These are phyloP conservation scores for Cordyceps pruinosa DNA, from an alignment of 2,329 filamentous ascomycete genomes.

Conservation along the genomic window DNA sequence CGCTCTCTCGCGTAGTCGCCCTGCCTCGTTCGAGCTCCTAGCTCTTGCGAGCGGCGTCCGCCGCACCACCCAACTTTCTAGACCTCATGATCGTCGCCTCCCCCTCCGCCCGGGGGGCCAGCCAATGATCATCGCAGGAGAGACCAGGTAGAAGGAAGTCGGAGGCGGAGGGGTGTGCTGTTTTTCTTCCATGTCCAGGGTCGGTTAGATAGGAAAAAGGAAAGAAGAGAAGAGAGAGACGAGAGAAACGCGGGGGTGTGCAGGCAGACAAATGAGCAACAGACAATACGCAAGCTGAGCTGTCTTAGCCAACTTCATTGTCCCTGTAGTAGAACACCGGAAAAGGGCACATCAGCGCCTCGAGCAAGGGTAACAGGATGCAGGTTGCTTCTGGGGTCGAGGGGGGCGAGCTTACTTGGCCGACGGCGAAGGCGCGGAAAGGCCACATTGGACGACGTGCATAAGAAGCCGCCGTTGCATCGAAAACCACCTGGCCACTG, in stretches of 20 bases:
- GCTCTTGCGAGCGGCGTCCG: background rate
- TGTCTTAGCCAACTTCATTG: too few species aligned
- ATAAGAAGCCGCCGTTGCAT: background rate
- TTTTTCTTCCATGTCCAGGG: too few species aligned
- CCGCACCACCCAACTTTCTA: background rate
- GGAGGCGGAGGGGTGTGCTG: too few species aligned
- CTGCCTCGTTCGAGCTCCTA: background rate
- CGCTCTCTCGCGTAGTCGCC: too few species aligned
- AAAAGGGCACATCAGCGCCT: background rate
- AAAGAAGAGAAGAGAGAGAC: background rate
- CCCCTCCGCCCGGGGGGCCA: background rate
- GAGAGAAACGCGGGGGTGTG: background rate
- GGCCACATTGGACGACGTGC: background rate
- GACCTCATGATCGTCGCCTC: conserved; percentile 9
- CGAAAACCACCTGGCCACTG: background rate
- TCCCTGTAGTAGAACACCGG: too few species aligned
- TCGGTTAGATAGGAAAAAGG: background rate
- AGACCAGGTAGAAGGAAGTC: background rate
- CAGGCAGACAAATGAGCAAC: too few species aligned
- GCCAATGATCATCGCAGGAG: background rate
- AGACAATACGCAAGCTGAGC: too few species aligned
- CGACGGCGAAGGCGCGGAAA: background rate
- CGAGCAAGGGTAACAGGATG: background rate
- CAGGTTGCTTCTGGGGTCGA: background rate
- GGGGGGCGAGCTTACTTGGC: background rate